phyloP scores from a whole-genome alignment of 148 eudicot genomes.

The Chenopodium quinoa region DNA sequence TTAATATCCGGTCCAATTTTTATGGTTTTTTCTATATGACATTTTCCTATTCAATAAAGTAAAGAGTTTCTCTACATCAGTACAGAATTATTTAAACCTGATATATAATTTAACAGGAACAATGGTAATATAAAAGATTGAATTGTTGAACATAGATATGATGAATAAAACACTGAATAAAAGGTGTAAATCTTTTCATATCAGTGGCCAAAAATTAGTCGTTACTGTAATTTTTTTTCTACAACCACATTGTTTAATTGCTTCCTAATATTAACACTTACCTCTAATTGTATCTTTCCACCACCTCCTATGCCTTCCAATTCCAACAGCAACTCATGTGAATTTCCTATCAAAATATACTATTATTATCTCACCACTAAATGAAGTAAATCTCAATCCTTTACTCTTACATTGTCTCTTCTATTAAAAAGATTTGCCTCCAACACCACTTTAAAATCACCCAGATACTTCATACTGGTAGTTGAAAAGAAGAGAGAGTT shows the following conservation, averaged over 20 bases:
- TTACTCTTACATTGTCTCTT: not conserved
- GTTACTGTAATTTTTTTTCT: not conserved
- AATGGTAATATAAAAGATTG: not conserved
- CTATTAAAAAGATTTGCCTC: not conserved
- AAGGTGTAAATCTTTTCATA: not conserved
- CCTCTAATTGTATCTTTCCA: slow-evolving; percentile 92
- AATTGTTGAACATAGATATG: not conserved
- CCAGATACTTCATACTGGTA: not conserved
- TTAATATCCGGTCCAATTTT: too few species aligned
- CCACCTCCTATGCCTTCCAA: slow-evolving; percentile 99
- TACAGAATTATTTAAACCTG: too few species aligned
- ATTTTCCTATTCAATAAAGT: too few species aligned
- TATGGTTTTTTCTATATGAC: too few species aligned
- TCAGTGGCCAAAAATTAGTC: not conserved
- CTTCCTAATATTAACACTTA: slow-evolving; percentile 35
- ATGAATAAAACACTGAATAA: not conserved
- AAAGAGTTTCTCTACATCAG: not conserved
- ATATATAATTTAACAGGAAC: too few species aligned
- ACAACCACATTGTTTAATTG: not conserved
- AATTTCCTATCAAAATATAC: slow-evolving; percentile 49
- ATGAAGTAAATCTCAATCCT: slow-evolving; percentile 3
- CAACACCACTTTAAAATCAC: not conserved
- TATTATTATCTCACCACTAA: slow-evolving; percentile 9
- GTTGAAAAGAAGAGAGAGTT: not conserved
- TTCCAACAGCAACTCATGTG: slow-evolving; percentile 79